Conservation (phyloP, 106 monocot species). For the Allium cepa region DNA sequence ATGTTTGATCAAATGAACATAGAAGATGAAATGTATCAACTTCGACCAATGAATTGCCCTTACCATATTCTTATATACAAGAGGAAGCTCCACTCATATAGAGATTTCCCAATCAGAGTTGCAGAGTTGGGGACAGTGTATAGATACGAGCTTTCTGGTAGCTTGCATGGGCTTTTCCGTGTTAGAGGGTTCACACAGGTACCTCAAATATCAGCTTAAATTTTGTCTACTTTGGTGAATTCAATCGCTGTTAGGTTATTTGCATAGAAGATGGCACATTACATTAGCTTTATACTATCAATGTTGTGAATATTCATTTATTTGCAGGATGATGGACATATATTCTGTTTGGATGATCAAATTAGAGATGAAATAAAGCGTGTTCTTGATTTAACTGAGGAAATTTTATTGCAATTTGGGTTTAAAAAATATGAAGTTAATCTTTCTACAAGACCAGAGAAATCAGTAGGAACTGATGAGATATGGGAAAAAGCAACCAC, state of each 20-base stretch:
- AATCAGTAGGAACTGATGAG: constrained; percentile 72
- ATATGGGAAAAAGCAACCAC: constrained; percentile 92
- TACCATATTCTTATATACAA: constrained; percentile 91
- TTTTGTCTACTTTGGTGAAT: not conserved
- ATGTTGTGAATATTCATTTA: not conserved
- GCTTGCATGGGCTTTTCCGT: constrained; percentile 92
- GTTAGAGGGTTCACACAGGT: constrained; percentile 99
- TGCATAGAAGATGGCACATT: not conserved
- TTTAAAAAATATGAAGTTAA: constrained; percentile 87
- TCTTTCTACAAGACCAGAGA: constrained; percentile 88
- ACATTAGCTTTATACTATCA: too few species aligned
- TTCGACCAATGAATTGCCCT: constrained; percentile 94
- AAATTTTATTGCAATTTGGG: constrained; percentile 84
- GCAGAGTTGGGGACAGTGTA: constrained; percentile 97
- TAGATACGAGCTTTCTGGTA: constrained; percentile 92
- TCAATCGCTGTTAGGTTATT: not conserved
- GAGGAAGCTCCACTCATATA: constrained; percentile 81
- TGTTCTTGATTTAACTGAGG: constrained; percentile 92
- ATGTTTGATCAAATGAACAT: constrained; percentile 92
- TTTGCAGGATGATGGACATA: constrained; percentile 88
- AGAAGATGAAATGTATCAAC: constrained; percentile 89
- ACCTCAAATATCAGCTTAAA: not conserved
- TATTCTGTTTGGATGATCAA: constrained; percentile 88
- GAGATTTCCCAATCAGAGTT: constrained; percentile 85
- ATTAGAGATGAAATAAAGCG: constrained; percentile 82